phyloP scores from a whole-genome alignment of 768 basidiomycete genomes.

The Austroboletus eburneus region DNA sequence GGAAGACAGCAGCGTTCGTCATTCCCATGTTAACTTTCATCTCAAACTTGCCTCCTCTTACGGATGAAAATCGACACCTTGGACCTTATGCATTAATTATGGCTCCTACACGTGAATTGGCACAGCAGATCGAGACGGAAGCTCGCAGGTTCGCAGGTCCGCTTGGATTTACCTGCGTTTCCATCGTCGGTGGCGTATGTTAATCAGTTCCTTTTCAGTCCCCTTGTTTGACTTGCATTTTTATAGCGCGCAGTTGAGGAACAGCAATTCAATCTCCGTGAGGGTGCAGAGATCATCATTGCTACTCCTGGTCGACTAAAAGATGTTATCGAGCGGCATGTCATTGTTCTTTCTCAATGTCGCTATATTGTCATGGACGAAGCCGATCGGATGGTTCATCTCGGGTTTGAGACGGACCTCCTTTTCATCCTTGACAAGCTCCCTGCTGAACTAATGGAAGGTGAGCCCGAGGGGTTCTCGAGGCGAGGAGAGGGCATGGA shows the following conservation, averaged over 20 bases:
- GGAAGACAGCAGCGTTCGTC: constrained; percentile 98
- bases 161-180: constrained; percentile 90
- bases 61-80: constrained; percentile 89
- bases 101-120: constrained; percentile 97
- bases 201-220: neutral
- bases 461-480: constrained; percentile 44
- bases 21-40: constrained; percentile 98
- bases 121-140: constrained; percentile 95
- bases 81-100: constrained; percentile 93
- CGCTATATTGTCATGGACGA: constrained; percentile 99
- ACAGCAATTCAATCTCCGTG: constrained; percentile 96
- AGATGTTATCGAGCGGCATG: constrained; percentile 94
- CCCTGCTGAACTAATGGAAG: constrained; percentile 83
- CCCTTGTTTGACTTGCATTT: constrained; percentile 11
- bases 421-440: constrained; percentile 93
- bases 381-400: constrained; percentile 97
- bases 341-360: constrained; percentile 94
- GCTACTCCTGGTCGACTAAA: constrained; percentile 98
- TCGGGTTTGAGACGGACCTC: constrained; percentile 93
- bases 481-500: constrained; percentile 60
- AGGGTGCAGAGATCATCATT: constrained; percentile 97
- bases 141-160: constrained; percentile 88
- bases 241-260: constrained; percentile 86
- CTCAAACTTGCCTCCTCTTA: constrained; percentile 74
- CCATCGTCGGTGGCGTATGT: constrained; percentile 92